Base-by-base conservation (phyloP, 2,329 filamentous ascomycete species). In the Passalora sequoiae region DNA sequence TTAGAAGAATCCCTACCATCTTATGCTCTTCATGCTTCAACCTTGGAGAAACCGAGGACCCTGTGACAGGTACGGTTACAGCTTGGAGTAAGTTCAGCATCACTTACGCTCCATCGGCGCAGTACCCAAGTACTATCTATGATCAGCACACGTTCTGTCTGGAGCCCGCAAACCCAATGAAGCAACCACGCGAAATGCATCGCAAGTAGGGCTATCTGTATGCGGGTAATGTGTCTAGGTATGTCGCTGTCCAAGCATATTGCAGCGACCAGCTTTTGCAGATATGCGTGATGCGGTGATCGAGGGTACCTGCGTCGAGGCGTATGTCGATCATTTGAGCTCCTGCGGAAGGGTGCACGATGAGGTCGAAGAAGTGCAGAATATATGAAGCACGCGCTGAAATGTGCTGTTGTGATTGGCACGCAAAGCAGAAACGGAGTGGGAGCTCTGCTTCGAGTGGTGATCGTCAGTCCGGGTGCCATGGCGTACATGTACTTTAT, bases 311-410 rank as follows among this genome's bases (percentile, higher is more conserved):
- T 36, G 19, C 33, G 24, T 4, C 17, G 24, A 36, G 1, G 12
- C 5, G 19, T 36, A 36, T 36, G 33, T n/a, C 33, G 33, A 36
- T 36, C 33, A 1, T 15, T 24, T n/a, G n/a, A n/a, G n/a, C n/a
- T n/a, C n/a, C n/a, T n/a, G n/a, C 15, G 3, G 15, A 20, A n/a
- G 5, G 20, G 12, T 24, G 33, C 16, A 36, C 16, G 33, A 20
- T 36, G 33, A 36, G 20, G 33, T 36, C 19, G 33, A 13, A 24
- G 33, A 8, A n/a, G 19, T n/a, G 9, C n/a, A 20, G 24, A 36
- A 4, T 24, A 20, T 36, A n/a, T 5, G 15, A 20, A 4, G 8
- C 33, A 36, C 33, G 33, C 3, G 8, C n/a, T 12, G 7, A 20
- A 12, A 24, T 15, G 33, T n/a, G 15, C 15, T n/a, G 17, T 24